These are phyloP conservation scores for Scedosporium dehoogii DNA, from an alignment of 2,329 filamentous ascomycete genomes.

Conservation along the genomic window DNA sequence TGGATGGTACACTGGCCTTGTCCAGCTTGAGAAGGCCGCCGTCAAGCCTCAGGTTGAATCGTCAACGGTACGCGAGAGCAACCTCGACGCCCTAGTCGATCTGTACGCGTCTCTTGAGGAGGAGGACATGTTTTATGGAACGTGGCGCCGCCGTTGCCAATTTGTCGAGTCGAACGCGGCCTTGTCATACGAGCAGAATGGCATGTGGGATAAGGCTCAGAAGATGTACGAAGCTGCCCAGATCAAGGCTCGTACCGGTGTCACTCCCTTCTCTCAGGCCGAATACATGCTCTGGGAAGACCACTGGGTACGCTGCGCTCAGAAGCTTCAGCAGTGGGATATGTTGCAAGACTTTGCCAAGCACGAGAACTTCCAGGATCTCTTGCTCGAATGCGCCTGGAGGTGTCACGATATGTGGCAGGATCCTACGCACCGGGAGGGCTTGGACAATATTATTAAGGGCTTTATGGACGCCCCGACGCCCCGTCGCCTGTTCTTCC, in stretches of 20 bases:
- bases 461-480: conserved; percentile 96
- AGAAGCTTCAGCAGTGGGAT: conserved; percentile 99
- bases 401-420: conserved; percentile 93
- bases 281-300: conserved; percentile 99
- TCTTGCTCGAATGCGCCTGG: conserved; percentile 93
- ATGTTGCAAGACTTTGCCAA: conserved; percentile 96
- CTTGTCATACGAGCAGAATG: conserved; percentile 95
- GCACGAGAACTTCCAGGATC: conserved; percentile 96
- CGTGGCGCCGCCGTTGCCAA: conserved; percentile 88
- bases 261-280: conserved; percentile 89
- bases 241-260: conserved; percentile 90
- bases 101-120: conserved; percentile 86
- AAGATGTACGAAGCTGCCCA: conserved; percentile 94
- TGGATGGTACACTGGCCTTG: conserved; percentile 90
- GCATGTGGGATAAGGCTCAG: conserved; percentile 99
- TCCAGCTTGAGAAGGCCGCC: conserved; percentile 81
- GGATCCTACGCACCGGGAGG: conserved; percentile 73
- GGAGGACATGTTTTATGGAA: conserved; percentile 94
- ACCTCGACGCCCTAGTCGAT: conserved; percentile 89
- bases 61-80: conserved; percentile 77
- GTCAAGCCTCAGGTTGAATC: conserved; percentile 80
- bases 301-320: conserved; percentile 94
- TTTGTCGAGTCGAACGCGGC: conserved; percentile 97
- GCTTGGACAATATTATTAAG: conserved; percentile 88
- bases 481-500: conserved; percentile 89